A percentile compares a stretch with the other conserved stretches of the same genome.
These are phyloP conservation scores for Artemisia annua DNA, from an alignment of 129 eudicot genomes.

Conservation along the genomic window DNA sequence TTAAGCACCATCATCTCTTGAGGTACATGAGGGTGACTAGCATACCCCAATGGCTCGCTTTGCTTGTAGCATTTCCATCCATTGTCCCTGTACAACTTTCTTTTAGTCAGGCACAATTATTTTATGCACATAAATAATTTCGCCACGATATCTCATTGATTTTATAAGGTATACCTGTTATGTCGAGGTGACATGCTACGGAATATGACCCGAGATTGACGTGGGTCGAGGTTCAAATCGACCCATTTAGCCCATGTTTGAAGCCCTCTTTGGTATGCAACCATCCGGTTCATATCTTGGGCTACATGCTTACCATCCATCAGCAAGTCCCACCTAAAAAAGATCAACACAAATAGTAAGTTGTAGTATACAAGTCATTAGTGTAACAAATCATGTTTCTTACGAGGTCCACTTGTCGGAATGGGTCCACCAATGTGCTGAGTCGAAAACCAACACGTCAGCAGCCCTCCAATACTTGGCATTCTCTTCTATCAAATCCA, in stretches of 20 bases:
- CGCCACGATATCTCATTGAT: not conserved
- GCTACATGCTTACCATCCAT: slow-evolving; percentile 69
- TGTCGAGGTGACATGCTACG: slow-evolving; percentile 93
- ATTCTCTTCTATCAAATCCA: slow-evolving; percentile 85
- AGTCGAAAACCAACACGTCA: slow-evolving; percentile 81
- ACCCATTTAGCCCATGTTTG: slow-evolving; percentile 86
- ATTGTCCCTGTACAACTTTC: slow-evolving; percentile 52
- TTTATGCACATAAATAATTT: not conserved
- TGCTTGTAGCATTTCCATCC: slow-evolving; percentile 85
- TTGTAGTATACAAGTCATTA: not conserved
- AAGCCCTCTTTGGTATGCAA: slow-evolving; percentile 79
- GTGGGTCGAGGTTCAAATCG: slow-evolving; percentile 77
- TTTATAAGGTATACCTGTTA: slow-evolving; percentile 50
- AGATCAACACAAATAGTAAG: not conserved
- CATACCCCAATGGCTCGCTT: slow-evolving; percentile 57
- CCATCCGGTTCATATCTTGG: slow-evolving; percentile 60
- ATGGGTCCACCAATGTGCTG: slow-evolving; percentile 98
- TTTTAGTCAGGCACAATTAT: not conserved
- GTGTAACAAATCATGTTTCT: slow-evolving; percentile 7
- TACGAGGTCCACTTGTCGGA: slow-evolving; percentile 73
- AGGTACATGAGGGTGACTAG: slow-evolving; percentile 68
- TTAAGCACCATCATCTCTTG: slow-evolving; percentile 56
- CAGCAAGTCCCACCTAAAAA: slow-evolving; percentile 70
- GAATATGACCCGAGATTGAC: slow-evolving; percentile 66
- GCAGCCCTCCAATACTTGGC: slow-evolving; percentile 88